Base-by-base conservation (phyloP, 148 eudicot genomes). In the Cornus controversa region DNA sequence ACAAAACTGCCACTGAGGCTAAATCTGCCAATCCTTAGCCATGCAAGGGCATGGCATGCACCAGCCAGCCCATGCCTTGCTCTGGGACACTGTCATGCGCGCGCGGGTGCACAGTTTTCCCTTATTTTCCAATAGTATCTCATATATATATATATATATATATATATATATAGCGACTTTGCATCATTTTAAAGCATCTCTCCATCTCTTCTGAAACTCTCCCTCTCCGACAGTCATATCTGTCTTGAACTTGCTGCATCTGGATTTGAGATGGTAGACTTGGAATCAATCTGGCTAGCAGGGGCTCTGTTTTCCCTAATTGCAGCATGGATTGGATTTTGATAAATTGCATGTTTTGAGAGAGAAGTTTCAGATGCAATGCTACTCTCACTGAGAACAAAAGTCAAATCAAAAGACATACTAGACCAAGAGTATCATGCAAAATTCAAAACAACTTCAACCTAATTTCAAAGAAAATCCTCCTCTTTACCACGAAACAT, bases 371-470 rank as follows among this genome's bases (percentile, higher is more conserved):
- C 84, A 8, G 93, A 92, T 64, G 90, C 87, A 47, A 87, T 80
- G 71, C 93, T 92, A 57, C 79, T 79, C 40, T 87, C 97, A 79
- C 97, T 92, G 89, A 42, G 73, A 40, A 58, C 31, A 36, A 34
- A 66, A 53, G 26, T 13, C 68, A 20, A n/a, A 76, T 22, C 45
- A 58, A 37, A 14, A 18, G 23, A 47, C 25, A 27, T 8, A 50
- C 16, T 65, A 34, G 28, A 22, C n/a, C 8, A 0, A 25, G 15
- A 7, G 2, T 5, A 27, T 4, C 24, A n/a, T 70, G 64, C 64
- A 60, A 10, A 60, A 22, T 60, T 18, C 20, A n/a, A 60, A 60
- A 1, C 1, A 29, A 14, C 14, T 18, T 14, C 0, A 14, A 13
- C 22, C 62, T 1, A 54, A 60, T 60, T 60, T 60, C 24, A 1